Base-by-base conservation (phyloP, 2,329 filamentous ascomycete genomes). In the Colletotrichum magnum region DNA sequence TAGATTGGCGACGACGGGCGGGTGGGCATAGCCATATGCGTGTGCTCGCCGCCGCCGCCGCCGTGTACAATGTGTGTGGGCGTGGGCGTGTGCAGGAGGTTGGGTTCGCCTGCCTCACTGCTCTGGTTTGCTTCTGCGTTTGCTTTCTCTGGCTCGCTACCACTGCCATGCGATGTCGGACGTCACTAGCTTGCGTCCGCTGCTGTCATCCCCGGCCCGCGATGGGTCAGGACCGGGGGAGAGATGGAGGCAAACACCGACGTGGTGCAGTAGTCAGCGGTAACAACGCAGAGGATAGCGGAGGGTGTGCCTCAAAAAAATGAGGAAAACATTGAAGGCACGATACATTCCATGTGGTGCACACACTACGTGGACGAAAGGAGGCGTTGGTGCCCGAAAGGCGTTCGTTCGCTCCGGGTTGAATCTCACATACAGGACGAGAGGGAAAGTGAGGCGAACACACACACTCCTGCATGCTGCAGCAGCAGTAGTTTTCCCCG, bases 1-100 rank as follows among this genome's bases (percentile, higher is more conserved):
- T 48, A 65, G 66, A 69, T 69, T 50, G 61, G 66, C 66, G 66
- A 65, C 48, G 50, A 45, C 54, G 48, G 54, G 39, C 43, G 61
- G 62, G 61, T 53, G 47, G 43, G 18, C 21, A 16, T 48, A 48
- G 16, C 15, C 18, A 52, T 28, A 13, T 28, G 13, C 24, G 50
- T 52, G 12, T 52, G 13, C 13, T 10, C 28, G 21, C 4, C 21
- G 12, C 21, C 12, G n/a, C 16, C 18, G 21, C 21, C n/a, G n/a
- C 16, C 21, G 12, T 51, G n/a, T 24, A 9, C n/a, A 5, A 2
- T 52, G 6, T 62, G 24, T 39, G 52, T 45, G 21, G n/a, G 59
- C 13, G 39, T 56, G 66, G 61, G 66, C 51, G 66, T 69, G 45
- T 60, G 36, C 62, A 60, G 56, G 43, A 28, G 28, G 36, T 66